phyloP scores from a whole-genome alignment of 139 green algal species.

The Chlorella vulgaris region DNA sequence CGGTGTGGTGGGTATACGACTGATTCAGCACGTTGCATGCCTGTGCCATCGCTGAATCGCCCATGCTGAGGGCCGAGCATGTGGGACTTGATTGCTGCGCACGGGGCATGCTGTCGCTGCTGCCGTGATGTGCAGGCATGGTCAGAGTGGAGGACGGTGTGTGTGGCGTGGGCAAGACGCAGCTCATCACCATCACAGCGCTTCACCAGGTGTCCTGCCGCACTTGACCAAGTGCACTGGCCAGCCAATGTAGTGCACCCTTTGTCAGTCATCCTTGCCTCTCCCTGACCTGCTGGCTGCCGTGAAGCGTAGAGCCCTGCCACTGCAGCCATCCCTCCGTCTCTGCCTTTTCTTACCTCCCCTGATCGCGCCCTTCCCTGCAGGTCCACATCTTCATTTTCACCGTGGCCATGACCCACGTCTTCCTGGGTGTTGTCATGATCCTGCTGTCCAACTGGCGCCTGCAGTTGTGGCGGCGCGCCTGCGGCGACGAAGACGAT shows the following conservation, averaged over 20 bases:
- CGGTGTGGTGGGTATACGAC: background rate
- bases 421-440: conserved; percentile 20
- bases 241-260: too few relatives aligned
- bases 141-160: background rate
- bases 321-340: background rate
- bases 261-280: too few relatives aligned
- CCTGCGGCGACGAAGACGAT: conserved; percentile 8
- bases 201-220: conserved; percentile 22
- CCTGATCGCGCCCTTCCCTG: background rate
- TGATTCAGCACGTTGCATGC: background rate
- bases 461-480: background rate
- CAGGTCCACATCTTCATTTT: conserved; percentile 39
- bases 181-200: conserved; percentile 14
- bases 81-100: background rate
- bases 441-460: conserved; percentile 19
- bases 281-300: too few relatives aligned
- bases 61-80: too few relatives aligned
- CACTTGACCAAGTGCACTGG: too few relatives aligned
- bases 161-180: conserved; percentile 3
- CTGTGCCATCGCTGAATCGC: background rate
- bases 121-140: background rate
- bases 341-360: too few relatives aligned
- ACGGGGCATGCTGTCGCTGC: too few relatives aligned
- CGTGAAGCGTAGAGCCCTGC: too few relatives aligned
- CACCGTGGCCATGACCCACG: conserved; percentile 7